Evolutionary conservation across 164 flowering plant genomes (phyloP).

Genomic region (Tetrastigma voinierianum): DNA sequence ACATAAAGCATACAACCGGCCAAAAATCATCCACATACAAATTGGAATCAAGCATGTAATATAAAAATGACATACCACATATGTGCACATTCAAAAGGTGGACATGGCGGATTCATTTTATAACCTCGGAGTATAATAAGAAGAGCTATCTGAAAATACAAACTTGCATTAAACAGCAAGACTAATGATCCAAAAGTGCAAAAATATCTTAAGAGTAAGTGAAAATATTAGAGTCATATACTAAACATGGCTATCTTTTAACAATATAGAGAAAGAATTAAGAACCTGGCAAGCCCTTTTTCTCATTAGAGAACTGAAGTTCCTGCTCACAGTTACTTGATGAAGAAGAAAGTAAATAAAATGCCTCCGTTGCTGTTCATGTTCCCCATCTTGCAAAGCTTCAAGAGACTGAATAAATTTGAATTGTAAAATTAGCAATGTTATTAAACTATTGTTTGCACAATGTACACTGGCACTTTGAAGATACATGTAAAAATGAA

Average conservation of each 20-base stretch:
- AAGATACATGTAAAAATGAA: background rate
- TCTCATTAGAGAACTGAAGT: slow-evolving; percentile 80
- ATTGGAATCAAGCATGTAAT: background rate
- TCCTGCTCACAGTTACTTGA: slow-evolving; percentile 89
- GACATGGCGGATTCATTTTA: slow-evolving; percentile 88
- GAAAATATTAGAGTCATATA: background rate
- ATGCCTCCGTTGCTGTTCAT: slow-evolving; percentile 88
- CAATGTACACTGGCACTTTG: background rate
- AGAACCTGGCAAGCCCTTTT: slow-evolving; percentile 87
- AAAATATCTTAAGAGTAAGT: background rate
- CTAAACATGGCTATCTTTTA: background rate
- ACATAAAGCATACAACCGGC: background rate
- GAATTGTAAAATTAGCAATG: slow-evolving; percentile 11
- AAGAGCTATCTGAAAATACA: slow-evolving; percentile 79
- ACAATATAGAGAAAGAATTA: slow-evolving; percentile 7
- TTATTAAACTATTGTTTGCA: background rate
- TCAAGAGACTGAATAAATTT: slow-evolving; percentile 76
- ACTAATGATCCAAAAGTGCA: slow-evolving; percentile 9
- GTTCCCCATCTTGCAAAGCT: slow-evolving; percentile 94
- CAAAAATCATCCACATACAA: background rate
- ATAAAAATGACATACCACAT: slow-evolving; percentile 65
- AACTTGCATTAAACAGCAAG: slow-evolving; percentile 31
- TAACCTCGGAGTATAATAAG: slow-evolving; percentile 82
- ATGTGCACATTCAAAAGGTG: slow-evolving; percentile 96
- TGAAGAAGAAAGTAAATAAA: slow-evolving; percentile 88